Evolutionary conservation across 1,284 basidiomycete species (phyloP), one percentile per base, ranked within the genome.

Genomic region (Exobasidium cylindrosporum): DNA sequence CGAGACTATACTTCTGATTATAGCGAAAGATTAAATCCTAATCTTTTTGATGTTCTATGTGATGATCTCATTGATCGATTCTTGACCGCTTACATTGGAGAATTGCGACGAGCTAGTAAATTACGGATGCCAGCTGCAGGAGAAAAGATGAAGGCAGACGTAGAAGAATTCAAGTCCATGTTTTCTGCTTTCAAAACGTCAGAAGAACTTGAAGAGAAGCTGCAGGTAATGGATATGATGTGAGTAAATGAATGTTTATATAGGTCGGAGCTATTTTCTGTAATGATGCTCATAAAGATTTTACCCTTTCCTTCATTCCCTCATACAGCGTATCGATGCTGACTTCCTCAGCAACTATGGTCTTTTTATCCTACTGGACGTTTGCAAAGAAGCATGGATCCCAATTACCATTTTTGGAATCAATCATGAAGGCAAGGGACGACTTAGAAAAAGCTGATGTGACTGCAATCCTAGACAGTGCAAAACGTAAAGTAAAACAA

Each of bases 311-410:
- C 35, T 40, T 61, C 45, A 2, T 45, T 31, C 47, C 30, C 26
- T 56, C 3, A 11, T 30, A 88, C 83, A 86, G 95, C 45, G 83
- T 93, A 11, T 85, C 88, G 4, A 86, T 99, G 80, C 82, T 98
- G 31, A 89, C 91, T 62, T 92, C 94, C 1, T 92, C 90, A 31
- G 89, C 91, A 79, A 91, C 92, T 68, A 88, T 98, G 83, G 89
- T 91, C 2, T 97, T 97, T 83, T 83, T 98, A 64, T 94, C 95
- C 24, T 97, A 81, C 72, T 81, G 91, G 90, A 86, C 87, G 11
- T 98, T 99, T 81, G 95, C 94, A n/a, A 92, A 93, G 75, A 86
- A 89, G 17, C 90, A 97, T 80, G 95, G 96, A 2, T 92, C 95
- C 13, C 94, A 95, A 71, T 84, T 97, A 32, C 84, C 86, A 2